Percentiles rank a stretch among this genome's conserved stretches.
Conservation (phyloP, 2,329 filamentous ascomycete species). For the Neurospora sp. region DNA sequence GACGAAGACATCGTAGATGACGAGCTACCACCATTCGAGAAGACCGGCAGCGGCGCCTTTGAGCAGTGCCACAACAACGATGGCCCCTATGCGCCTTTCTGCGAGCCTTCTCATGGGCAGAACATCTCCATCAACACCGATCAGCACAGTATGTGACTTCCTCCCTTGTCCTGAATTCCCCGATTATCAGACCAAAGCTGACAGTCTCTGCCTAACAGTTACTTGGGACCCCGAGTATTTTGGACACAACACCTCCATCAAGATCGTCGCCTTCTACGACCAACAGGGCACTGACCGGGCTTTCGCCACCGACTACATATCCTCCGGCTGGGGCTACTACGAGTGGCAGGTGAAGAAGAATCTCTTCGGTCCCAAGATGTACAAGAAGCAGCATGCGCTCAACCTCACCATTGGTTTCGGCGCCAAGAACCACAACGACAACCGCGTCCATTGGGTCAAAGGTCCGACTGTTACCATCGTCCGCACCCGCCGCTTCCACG, state of each 20-base stretch:
- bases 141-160: slow-evolving; percentile 37
- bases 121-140: slow-evolving; percentile 34
- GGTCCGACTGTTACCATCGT: slow-evolving; percentile 35
- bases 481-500: slow-evolving; percentile 19
- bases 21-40: slow-evolving; percentile 32
- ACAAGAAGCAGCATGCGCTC: slow-evolving; percentile 20
- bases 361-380: slow-evolving; percentile 22
- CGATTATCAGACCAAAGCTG: not conserved
- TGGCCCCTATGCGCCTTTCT: slow-evolving; percentile 40
- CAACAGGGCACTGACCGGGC: slow-evolving; percentile 27
- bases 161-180: not conserved
- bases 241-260: slow-evolving; percentile 30
- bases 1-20: slow-evolving; percentile 26
- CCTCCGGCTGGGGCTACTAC: slow-evolving; percentile 37
- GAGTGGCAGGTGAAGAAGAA: slow-evolving; percentile 30
- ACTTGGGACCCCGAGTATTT: slow-evolving; percentile 48
- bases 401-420: slow-evolving; percentile 36
- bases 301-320: slow-evolving; percentile 25
- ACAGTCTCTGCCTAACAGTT: slow-evolving; percentile 27
- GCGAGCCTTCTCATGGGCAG: slow-evolving; percentile 29
- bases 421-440: slow-evolving; percentile 10
- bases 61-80: slow-evolving; percentile 38
- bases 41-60: slow-evolving; percentile 37
- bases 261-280: slow-evolving; percentile 28
- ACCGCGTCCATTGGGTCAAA: slow-evolving; percentile 20